Conservation (phyloP, 306 rosid species). For the Quercus gilva region DNA sequence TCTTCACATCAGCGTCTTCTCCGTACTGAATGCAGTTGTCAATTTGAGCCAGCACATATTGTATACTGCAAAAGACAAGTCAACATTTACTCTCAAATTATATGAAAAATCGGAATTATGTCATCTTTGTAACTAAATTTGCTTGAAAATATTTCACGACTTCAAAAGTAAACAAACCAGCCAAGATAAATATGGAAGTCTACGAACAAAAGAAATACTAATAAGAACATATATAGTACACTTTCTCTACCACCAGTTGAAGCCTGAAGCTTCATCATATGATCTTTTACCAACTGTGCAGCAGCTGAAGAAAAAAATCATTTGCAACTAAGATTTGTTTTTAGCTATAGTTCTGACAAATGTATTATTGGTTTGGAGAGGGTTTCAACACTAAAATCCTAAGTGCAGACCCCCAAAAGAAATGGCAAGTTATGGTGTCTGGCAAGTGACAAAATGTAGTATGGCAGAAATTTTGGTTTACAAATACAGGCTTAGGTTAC, state of each 20-base stretch:
- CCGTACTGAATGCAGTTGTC: conserved; percentile 61
- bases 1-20: conserved; percentile 77
- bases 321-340: background rate
- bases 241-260: background rate
- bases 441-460: background rate
- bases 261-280: background rate
- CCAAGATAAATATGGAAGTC: background rate
- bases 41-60: conserved; percentile 57
- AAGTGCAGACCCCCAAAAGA: too few relatives aligned
- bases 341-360: background rate
- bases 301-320: background rate
- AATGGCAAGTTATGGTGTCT: too few relatives aligned
- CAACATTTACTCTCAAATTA: background rate
- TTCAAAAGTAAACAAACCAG: background rate
- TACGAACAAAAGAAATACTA: background rate
- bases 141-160: background rate
- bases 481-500: too few relatives aligned
- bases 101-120: background rate
- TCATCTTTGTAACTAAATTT: background rate
- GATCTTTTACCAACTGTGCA: background rate
- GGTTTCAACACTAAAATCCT: too few relatives aligned
- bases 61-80: conserved; percentile 47
- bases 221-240: background rate
- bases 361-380: too few relatives aligned
- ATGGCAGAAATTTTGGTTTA: too few relatives aligned